Base-by-base conservation (phyloP, 75 land plant genomes). In the Cryptomeria japonica region DNA sequence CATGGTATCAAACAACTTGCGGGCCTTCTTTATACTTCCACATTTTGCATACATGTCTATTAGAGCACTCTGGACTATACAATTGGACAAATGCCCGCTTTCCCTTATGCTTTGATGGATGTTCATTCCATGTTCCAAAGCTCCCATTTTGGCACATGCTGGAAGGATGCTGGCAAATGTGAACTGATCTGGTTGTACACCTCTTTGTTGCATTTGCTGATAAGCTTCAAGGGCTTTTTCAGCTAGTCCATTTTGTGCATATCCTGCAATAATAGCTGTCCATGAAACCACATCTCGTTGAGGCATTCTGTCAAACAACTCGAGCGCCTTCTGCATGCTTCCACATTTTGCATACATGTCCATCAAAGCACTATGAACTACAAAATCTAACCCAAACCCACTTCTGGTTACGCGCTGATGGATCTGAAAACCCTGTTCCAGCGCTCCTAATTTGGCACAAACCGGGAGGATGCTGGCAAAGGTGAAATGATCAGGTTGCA, bases 11-110 rank as follows among this genome's bases (percentile, higher is more conserved):
- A 51, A 84, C 36, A 84, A 58, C 10, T 28, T 68, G 83, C 89
- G 86, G 34, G 91, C 91, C 25, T 86, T 75, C 28, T 64, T 85
- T 80, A 90, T 72, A 36, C 77, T 44, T 53, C 79, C 90, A 47
- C 55, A 76, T 64, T 89, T 91, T n/a, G 92, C 84, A 73, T 91
- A 89, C 86, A 91, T 86, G 31, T 86, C 53, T 47, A 89, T 37
- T 41, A 89, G 72, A 49, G 87, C 87, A 86, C 72, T 86, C 56
- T 84, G 75, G 31, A 89, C 73, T 41, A 89, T 56, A 13, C 80
- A 28, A 7, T 89, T 46, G 0, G 41, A 19, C 34, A 32, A 13
- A 34, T 44, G 68, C 34, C 90, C 90, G 31, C 47, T 78, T 78
- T 82, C 84, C 18, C 34, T 84, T 19, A 84, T 51, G 46, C 39